Evolutionary conservation across 2,329 filamentous ascomycete species (phyloP).

Genomic region (Penicillium nordicum): DNA sequence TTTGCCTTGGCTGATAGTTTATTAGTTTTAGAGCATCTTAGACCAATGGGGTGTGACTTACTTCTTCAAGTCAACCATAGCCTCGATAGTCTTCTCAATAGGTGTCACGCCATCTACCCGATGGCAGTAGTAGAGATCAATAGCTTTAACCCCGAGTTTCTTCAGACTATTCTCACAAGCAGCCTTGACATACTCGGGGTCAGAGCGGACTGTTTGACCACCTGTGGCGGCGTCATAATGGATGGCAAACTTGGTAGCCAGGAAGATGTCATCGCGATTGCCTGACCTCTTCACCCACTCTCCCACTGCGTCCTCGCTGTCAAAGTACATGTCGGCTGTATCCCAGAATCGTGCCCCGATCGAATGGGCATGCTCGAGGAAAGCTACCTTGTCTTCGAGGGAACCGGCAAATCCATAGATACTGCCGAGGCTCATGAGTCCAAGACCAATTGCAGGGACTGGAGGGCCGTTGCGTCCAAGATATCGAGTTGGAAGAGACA

Average conservation of each 20-base stretch:
- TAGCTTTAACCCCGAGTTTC: slow-evolving; percentile 35
- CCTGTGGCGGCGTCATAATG: neutral
- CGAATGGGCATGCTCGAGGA: slow-evolving; percentile 28
- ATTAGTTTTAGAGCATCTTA: neutral
- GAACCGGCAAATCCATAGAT: slow-evolving; percentile 16
- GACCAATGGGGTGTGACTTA: slow-evolving; percentile 8
- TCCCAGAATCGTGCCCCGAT: slow-evolving; percentile 33
- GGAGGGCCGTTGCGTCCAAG: slow-evolving; percentile 18
- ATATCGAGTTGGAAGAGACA: slow-evolving; percentile 6
- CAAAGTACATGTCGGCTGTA: slow-evolving; percentile 30
- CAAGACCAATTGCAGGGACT: slow-evolving; percentile 21
- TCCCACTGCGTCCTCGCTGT: slow-evolving; percentile 29
- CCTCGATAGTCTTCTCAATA: slow-evolving; percentile 45
- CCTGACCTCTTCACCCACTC: slow-evolving; percentile 40
- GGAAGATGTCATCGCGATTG: slow-evolving; percentile 40
- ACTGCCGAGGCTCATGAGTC: slow-evolving; percentile 16
- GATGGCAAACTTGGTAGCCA: slow-evolving; percentile 40
- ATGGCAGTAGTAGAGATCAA: slow-evolving; percentile 47
- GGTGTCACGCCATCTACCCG: slow-evolving; percentile 44
- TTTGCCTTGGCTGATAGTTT: slow-evolving; percentile 41
- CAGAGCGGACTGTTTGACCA: slow-evolving; percentile 27
- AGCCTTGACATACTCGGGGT: slow-evolving; percentile 36
- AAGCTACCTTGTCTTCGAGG: slow-evolving; percentile 10
- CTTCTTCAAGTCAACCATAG: slow-evolving; percentile 45
- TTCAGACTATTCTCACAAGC: slow-evolving; percentile 38